Percentiles rank a stretch among this genome's conserved stretches.
phyloP scores from a whole-genome alignment of 352 stramenopile species.

The Globisporangium lucens region DNA sequence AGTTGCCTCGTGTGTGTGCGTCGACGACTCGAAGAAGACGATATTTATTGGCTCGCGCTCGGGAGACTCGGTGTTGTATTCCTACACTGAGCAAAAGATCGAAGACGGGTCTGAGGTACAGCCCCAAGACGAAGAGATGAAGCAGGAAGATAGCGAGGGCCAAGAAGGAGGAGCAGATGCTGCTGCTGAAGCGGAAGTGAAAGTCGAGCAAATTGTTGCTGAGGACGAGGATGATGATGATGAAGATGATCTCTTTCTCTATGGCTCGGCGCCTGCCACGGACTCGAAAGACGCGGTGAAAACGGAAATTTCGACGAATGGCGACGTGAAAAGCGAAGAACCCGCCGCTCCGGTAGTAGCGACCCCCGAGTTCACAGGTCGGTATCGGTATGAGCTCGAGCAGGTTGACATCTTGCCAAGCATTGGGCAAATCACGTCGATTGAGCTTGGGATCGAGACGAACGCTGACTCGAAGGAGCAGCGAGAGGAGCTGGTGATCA shows the following conservation, averaged over 20 bases:
- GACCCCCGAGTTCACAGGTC: conserved; percentile 13
- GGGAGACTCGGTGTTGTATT: conserved; percentile 73
- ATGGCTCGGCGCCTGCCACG: conserved; percentile 39
- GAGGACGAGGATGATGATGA: conserved; percentile 53
- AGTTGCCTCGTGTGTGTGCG: conserved; percentile 52
- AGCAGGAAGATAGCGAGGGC: conserved; percentile 14
- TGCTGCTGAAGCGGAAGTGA: conserved; percentile 13
- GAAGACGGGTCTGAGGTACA: conserved; percentile 8
- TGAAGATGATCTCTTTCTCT: conserved; percentile 77
- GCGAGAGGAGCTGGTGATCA: conserved; percentile 75
- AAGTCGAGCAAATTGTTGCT: conserved; percentile 7
- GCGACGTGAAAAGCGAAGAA: conserved; percentile 11
- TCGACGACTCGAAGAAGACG: conserved; percentile 59
- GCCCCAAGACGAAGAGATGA: conserved; percentile 18
- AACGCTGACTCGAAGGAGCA: conserved; percentile 77
- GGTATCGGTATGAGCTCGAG: conserved; percentile 48
- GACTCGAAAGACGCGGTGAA: conserved; percentile 19
- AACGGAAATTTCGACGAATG: conserved; percentile 8
- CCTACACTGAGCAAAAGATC: conserved; percentile 41
- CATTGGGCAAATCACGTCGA: conserved; percentile 81
- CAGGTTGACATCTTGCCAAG: conserved; percentile 66
- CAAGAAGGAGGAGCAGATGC: not conserved
- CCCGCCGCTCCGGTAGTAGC: not conserved
- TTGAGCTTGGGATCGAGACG: conserved; percentile 73
- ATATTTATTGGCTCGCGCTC: conserved; percentile 81